phyloP scores from a whole-genome alignment of 2,329 filamentous ascomycete genomes.

The Incumbomyces lentus region DNA sequence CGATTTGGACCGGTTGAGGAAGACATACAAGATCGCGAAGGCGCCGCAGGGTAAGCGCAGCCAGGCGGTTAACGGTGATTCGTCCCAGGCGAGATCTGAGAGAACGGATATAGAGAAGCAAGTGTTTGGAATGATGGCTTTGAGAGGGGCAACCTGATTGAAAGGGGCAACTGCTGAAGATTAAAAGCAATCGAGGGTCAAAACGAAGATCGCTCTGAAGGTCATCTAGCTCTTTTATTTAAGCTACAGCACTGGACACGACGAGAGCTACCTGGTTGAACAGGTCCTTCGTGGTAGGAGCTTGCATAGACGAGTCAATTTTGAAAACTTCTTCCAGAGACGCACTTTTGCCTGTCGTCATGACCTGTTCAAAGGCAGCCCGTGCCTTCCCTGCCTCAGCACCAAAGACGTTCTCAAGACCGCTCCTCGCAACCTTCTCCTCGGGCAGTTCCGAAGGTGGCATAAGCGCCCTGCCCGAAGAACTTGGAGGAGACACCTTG shows the following conservation, averaged over 20 bases:
- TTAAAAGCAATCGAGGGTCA: too few species aligned
- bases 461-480: background rate
- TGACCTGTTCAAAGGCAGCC: background rate
- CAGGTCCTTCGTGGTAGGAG: conserved; percentile 12
- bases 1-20: conserved; percentile 62
- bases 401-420: conserved; percentile 6
- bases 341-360: background rate
- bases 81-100: conserved; percentile 21
- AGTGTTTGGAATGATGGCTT: conserved; percentile 65
- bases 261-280: conserved; percentile 13
- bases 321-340: conserved; percentile 12
- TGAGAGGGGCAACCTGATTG: conserved; percentile 48
- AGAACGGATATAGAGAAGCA: conserved; percentile 55
- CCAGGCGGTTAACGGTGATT: conserved; percentile 13
- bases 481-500: conserved; percentile 2
- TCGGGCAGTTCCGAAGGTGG: background rate
- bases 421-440: background rate
- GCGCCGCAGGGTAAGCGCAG: conserved; percentile 17
- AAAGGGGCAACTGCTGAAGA: background rate
- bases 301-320: conserved; percentile 11
- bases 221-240: too few species aligned
- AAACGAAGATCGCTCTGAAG: too few species aligned
- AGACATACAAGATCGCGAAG: conserved; percentile 71
- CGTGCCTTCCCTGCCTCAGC: background rate
- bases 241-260: too few species aligned